Percentiles rank a stretch among this genome's conserved stretches.
Conservation (phyloP, 208 protist genomes). For the Trypanosoma rangeli region DNA sequence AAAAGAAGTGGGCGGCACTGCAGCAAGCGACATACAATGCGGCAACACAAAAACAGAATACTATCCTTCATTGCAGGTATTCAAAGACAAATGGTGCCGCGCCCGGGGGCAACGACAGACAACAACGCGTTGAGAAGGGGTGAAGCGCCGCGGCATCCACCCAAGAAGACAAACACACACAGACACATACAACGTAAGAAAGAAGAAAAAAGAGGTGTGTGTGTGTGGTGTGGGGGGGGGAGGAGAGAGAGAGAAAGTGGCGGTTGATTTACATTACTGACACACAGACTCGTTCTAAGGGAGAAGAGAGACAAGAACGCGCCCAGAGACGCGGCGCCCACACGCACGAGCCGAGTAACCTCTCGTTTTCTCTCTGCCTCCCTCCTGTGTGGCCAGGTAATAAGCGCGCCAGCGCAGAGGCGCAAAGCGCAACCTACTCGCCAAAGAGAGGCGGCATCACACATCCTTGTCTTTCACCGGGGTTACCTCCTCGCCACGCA, state of each 20-base stretch:
- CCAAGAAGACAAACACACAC: too few species aligned
- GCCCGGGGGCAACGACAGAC: too few species aligned
- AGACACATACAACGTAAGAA: too few species aligned
- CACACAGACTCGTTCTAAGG: not conserved
- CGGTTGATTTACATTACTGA: too few species aligned
- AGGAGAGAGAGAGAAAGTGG: too few species aligned
- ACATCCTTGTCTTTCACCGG: not conserved
- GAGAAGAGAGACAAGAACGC: not conserved
- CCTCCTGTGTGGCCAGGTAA: not conserved
- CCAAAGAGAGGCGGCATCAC: not conserved
- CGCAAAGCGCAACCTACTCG: not conserved
- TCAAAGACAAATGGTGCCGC: too few species aligned
- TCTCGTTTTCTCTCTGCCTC: not conserved
- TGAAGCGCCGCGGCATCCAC: too few species aligned
- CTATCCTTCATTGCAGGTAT: too few species aligned
- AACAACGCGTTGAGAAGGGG: too few species aligned
- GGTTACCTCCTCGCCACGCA: conserved; percentile 38
- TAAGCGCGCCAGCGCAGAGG: not conserved
- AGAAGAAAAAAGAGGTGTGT: too few species aligned
- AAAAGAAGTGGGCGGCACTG: not conserved
- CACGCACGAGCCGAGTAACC: not conserved
- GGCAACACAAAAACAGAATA: not conserved
- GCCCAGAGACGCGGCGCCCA: not conserved
- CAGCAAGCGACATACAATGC: not conserved
- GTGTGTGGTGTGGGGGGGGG: too few species aligned